phyloP scores from a whole-genome alignment of 352 stramenopile genomes.

The Phytophthora sojae region DNA sequence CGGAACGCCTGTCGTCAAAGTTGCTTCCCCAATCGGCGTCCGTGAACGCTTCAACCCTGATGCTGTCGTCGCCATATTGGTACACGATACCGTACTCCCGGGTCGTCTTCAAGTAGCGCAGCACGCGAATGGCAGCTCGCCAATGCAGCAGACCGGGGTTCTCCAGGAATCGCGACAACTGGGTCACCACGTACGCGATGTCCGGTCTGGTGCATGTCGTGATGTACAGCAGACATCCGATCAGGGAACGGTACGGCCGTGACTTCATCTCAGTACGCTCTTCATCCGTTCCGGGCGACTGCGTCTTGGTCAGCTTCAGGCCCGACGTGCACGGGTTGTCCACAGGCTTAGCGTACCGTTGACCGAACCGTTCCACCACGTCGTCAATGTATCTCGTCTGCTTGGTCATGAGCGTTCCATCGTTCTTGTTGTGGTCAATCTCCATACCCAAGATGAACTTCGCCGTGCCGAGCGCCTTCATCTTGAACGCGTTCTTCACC shows the following conservation, averaged over 20 bases:
- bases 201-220: constrained; percentile 1
- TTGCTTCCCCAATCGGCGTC: constrained; percentile 7
- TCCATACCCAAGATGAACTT: constrained; percentile 10
- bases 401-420: constrained; percentile 7
- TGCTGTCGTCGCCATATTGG: not conserved
- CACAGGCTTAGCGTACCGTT: not conserved
- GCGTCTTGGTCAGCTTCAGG: not conserved
- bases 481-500: constrained; percentile 8
- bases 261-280: constrained; percentile 1
- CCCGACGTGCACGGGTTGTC: not conserved
- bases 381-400: constrained; percentile 3
- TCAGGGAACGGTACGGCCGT: not conserved
- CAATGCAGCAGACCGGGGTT: not conserved
- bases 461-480: not conserved
- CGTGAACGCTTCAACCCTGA: not conserved
- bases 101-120: not conserved
- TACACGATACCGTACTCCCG: not conserved
- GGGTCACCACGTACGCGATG: not conserved
- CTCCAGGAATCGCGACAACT: not conserved
- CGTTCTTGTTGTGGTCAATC: not conserved
- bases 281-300: not conserved
- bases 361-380: constrained; percentile 6
- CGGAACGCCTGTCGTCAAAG: constrained; percentile 1
- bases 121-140: not conserved
- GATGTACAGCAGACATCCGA: constrained; percentile 5